Conservation (phyloP, 352 stramenopile genomes). For the Elongisporangium prolatum region DNA sequence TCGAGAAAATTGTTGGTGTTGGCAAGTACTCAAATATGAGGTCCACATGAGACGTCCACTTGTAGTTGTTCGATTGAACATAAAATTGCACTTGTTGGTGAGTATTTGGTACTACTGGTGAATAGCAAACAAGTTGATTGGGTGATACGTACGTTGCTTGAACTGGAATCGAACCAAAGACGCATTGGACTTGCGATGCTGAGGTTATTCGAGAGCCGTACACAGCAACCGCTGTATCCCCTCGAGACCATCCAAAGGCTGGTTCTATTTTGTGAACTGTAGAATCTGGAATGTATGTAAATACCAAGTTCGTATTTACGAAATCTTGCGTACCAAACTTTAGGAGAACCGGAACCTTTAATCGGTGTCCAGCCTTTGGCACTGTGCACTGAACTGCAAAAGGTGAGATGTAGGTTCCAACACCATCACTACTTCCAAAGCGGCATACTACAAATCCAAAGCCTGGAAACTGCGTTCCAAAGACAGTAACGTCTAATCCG, state of each 20-base stretch:
- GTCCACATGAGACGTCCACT: conserved; percentile 8
- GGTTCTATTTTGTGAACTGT: conserved; percentile 20
- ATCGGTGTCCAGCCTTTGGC: not conserved
- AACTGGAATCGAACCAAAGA: conserved; percentile 24
- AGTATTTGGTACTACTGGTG: conserved; percentile 10
- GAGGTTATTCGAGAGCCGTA: conserved; percentile 20
- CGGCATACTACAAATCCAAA: conserved; percentile 7
- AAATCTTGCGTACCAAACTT: conserved; percentile 6
- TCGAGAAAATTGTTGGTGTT: conserved; percentile 6
- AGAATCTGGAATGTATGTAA: conserved; percentile 13
- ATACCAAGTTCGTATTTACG: conserved; percentile 3
- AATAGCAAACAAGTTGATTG: conserved; percentile 20
- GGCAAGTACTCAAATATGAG: conserved; percentile 22
- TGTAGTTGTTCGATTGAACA: conserved; percentile 8
- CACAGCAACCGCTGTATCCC: conserved; percentile 22
- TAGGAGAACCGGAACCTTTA: conserved; percentile 4
- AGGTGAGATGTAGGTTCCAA: conserved; percentile 9
- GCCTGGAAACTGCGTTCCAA: conserved; percentile 11
- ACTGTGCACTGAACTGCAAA: conserved; percentile 13
- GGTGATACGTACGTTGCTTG: conserved; percentile 21
- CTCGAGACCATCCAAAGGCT: conserved; percentile 25
- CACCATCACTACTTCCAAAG: conserved; percentile 9
- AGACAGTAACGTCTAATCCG: conserved; percentile 16
- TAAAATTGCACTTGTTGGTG: conserved; percentile 8
- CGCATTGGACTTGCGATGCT: conserved; percentile 17